Evolutionary conservation across 179 eudicot species (phyloP), one percentile per base, ranked within the genome.

Genomic region (Beta lomatogona): DNA sequence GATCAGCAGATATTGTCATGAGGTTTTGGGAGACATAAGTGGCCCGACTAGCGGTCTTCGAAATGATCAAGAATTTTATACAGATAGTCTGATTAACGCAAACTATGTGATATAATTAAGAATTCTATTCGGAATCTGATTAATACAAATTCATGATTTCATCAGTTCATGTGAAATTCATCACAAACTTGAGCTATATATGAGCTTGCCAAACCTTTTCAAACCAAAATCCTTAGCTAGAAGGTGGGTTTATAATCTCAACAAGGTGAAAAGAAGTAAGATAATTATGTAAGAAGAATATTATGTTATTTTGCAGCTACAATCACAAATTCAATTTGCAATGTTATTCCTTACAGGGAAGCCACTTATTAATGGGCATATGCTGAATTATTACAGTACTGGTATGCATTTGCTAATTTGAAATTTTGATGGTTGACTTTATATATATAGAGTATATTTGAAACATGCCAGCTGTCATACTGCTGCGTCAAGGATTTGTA

Each of bases 311-410:
- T 28, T 45, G 21, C 25, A 70, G 14, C 50, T 70, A 70, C 25
- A 18, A 18, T 45, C 28, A 54, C 50, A 28, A 73, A 73, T 19
- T 55, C 71, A 46, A 71, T n/a, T 71, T 71, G 77, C 54, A 71
- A 79, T 79, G 69, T 59, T 79, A n/a, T 80, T 63, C 36, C 59
- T 60, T 80, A 50, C 73, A 15, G 52, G 71, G 52, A 25, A 25
- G 54, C 75, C 82, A 63, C 82, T 73, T 36, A 36, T 36, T 36
- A 63, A 52, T 50, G 21, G 66, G 77, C 10, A 55, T 79, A 52
- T 22, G n/a, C 41, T 54, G 63, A 50, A 50, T 52, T 18, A 72
- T 73, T 6, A 73, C 15, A n/a, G 28, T 25, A 36, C 57, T 46
- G 55, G 15, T 44, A 48, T 71, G 58, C 21, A 74, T 6, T 74